A percentile compares a stretch with the other conserved stretches of the same genome.
These are phyloP conservation scores for Komagataella populi DNA, from an alignment of 805 yeast species.

Conservation along the genomic window DNA sequence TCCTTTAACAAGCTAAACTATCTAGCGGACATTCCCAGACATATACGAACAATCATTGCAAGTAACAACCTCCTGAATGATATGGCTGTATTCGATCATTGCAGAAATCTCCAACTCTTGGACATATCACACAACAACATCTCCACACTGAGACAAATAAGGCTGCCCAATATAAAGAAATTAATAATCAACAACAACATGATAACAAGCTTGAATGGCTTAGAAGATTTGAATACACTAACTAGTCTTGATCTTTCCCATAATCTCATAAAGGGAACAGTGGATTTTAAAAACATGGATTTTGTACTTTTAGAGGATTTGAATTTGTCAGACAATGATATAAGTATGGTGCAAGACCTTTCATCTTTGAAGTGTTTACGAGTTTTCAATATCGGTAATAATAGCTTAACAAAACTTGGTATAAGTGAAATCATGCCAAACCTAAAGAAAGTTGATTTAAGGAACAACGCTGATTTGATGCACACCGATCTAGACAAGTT, in stretches of 20 bases:
- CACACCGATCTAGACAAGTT: conserved; percentile 18
- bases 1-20: conserved; percentile 27
- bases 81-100: conserved; percentile 24
- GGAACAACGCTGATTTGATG: conserved; percentile 20
- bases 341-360: conserved; percentile 20
- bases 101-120: conserved; percentile 26
- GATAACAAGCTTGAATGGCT: conserved; percentile 21
- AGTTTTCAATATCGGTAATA: conserved; percentile 27
- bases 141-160: conserved; percentile 21
- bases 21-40: conserved; percentile 30
- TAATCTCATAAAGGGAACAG: conserved; percentile 23
- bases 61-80: conserved; percentile 24
- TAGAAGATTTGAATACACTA: conserved; percentile 24
- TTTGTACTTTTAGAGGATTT: conserved; percentile 29
- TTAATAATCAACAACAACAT: conserved; percentile 24
- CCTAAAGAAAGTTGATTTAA: conserved; percentile 24
- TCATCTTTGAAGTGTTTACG: conserved; percentile 21
- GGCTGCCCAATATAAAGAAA: conserved; percentile 27
- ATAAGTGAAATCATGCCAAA: conserved; percentile 10
- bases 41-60: conserved; percentile 23
- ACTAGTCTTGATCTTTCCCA: conserved; percentile 24
- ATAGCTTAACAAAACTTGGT: conserved; percentile 17
- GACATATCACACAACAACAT: conserved; percentile 25
- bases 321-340: conserved; percentile 26
- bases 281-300: conserved; percentile 21